phyloP scores from a whole-genome alignment of 192 early-diverging fungal species.

The Pilaira anomala region DNA sequence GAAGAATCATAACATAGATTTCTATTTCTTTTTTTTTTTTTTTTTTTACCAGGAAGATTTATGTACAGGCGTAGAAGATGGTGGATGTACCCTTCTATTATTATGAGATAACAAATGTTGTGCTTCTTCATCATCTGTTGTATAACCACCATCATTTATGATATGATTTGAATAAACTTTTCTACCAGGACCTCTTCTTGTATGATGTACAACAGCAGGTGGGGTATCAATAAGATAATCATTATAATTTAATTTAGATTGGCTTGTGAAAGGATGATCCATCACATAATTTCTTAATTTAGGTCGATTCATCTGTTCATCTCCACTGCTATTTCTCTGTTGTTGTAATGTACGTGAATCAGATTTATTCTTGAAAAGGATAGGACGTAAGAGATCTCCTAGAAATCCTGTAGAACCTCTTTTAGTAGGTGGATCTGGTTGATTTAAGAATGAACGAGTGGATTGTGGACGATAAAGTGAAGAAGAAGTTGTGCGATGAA shows the following conservation, averaged over 20 bases:
- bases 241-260: neutral
- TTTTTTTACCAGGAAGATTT: neutral
- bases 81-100: too few species aligned
- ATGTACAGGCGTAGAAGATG: neutral
- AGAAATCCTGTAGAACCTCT: slow-evolving; percentile 1
- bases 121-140: slow-evolving; percentile 28
- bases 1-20: neutral
- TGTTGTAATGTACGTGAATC: slow-evolving; percentile 1
- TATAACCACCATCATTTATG: slow-evolving; percentile 23
- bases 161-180: slow-evolving; percentile 1
- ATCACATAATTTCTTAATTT: slow-evolving; percentile 23
- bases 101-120: slow-evolving; percentile 9
- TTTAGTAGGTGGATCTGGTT: neutral
- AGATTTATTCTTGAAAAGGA: slow-evolving; percentile 4
- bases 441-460: slow-evolving; percentile 1
- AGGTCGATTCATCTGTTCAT: slow-evolving; percentile 11
- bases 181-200: slow-evolving; percentile 6
- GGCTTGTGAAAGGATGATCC: slow-evolving; percentile 14
- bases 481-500: slow-evolving; percentile 14
- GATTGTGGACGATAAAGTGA: slow-evolving; percentile 17
- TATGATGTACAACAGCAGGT: slow-evolving; percentile 1
- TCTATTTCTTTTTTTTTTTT: neutral
- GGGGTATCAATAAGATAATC: neutral
- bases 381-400: slow-evolving; percentile 12
- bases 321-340: slow-evolving; percentile 1